Conservation (phyloP, 331 rosid genomes). For the Dryas integrifolia region DNA sequence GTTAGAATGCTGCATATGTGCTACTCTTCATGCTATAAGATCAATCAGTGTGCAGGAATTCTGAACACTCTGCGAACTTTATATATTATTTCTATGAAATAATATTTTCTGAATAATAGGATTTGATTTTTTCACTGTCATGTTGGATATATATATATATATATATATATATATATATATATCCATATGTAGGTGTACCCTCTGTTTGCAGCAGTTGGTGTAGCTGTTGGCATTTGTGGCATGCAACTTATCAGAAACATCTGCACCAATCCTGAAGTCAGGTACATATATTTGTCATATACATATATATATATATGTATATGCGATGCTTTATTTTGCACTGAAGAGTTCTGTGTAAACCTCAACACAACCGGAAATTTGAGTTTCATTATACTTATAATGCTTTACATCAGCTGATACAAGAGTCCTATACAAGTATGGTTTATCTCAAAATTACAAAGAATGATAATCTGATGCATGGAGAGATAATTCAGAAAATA, state of each 20-base stretch:
- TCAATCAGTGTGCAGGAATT: too few species aligned
- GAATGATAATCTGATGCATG: too few species aligned
- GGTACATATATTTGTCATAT: slow-evolving; percentile 34
- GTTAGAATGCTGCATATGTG: too few species aligned
- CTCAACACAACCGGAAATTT: too few species aligned
- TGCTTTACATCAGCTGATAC: too few species aligned
- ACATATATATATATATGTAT: background rate
- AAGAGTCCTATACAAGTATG: too few species aligned
- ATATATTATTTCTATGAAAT: background rate
- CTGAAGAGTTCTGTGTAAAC: background rate
- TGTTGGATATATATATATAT: slow-evolving; percentile 30
- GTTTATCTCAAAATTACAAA: too few species aligned
- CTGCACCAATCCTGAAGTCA: slow-evolving; percentile 79
- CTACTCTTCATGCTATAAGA: too few species aligned
- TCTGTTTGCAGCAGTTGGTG: slow-evolving; percentile 66
- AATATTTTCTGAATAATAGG: background rate
- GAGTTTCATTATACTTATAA: too few species aligned
- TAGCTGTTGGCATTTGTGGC: slow-evolving; percentile 76
- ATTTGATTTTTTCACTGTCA: background rate
- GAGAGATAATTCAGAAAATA: too few species aligned
- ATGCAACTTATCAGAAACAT: slow-evolving; percentile 85
- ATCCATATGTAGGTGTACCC: slow-evolving; percentile 58
- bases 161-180: too few species aligned
- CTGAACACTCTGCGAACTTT: too few species aligned
- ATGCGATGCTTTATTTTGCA: background rate